phyloP scores from a whole-genome alignment of 2,329 filamentous ascomycete genomes.

The Fusarium nygamai region DNA sequence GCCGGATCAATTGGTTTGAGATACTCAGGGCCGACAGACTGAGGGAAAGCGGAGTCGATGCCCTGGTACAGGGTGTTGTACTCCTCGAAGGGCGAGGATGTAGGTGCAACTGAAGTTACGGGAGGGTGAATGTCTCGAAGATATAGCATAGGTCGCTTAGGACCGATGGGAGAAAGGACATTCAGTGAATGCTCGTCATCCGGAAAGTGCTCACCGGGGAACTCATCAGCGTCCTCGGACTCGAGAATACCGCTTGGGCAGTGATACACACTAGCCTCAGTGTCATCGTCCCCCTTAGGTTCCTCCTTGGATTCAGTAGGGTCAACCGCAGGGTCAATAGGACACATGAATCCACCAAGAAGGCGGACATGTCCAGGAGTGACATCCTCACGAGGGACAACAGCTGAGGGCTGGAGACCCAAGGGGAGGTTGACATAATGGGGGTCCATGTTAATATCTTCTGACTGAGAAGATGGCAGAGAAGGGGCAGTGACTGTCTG shows the following conservation, averaged over 20 bases:
- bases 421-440: neutral
- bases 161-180: neutral
- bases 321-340: neutral
- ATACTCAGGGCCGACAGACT: neutral
- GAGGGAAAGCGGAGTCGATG: neutral
- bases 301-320: neutral
- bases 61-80: neutral
- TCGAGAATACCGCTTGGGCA: neutral
- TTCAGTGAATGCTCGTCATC: neutral
- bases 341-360: neutral
- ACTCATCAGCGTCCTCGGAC: neutral
- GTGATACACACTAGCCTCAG: neutral
- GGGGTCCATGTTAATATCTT: rapidly evolving
- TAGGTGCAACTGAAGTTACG: rapidly evolving
- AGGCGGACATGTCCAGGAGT: neutral
- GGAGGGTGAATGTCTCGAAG: neutral
- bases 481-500: neutral
- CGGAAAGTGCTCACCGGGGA: neutral
- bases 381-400: neutral
- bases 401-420: neutral
- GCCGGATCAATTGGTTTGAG: neutral
- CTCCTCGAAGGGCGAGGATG: neutral
- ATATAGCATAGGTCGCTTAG: neutral
- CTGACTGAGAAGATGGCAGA: neutral
- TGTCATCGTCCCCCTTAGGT: neutral